A percentile compares a stretch with the other conserved stretches of the same genome.
Evolutionary conservation across 2,329 filamentous ascomycete genomes (phyloP).

Genomic region (Talaromyces atroroseus): DNA sequence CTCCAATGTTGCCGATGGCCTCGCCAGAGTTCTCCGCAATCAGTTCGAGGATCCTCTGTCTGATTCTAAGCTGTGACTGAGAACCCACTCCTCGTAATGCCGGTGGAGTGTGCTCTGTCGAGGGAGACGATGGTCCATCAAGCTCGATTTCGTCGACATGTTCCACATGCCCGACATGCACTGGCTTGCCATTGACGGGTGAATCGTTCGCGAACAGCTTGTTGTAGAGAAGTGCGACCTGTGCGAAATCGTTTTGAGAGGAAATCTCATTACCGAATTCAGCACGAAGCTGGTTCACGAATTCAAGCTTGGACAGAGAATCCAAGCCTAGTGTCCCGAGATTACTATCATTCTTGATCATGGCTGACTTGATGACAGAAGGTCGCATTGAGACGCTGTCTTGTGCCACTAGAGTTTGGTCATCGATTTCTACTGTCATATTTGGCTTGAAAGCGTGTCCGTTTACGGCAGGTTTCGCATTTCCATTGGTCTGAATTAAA

Average conservation of each 20-base stretch:
- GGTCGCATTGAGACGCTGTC: background rate
- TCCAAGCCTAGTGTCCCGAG: slow-evolving; percentile 1
- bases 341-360: slow-evolving; percentile 1
- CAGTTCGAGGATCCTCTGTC: slow-evolving; percentile 9
- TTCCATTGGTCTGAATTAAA: background rate
- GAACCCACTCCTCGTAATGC: background rate
- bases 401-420: slow-evolving; percentile 4
- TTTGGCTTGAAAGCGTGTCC: background rate
- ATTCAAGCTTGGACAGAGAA: slow-evolving; percentile 9
- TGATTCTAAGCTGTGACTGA: slow-evolving; percentile 6
- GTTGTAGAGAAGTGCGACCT: slow-evolving; percentile 3
- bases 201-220: background rate
- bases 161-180: no score
- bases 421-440: background rate
- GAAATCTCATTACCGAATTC: background rate
- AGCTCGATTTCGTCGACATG: slow-evolving; percentile 7
- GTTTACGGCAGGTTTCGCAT: background rate
- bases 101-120: background rate
- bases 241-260: background rate
- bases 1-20: background rate
- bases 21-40: slow-evolving; percentile 10
- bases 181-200: background rate
- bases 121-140: background rate
- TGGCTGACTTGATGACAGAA: background rate
- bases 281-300: slow-evolving; percentile 4